A percentile compares a stretch with the other conserved stretches of the same genome.
Conservation (phyloP, 768 basidiomycete species). For the Suillus weaverae region DNA sequence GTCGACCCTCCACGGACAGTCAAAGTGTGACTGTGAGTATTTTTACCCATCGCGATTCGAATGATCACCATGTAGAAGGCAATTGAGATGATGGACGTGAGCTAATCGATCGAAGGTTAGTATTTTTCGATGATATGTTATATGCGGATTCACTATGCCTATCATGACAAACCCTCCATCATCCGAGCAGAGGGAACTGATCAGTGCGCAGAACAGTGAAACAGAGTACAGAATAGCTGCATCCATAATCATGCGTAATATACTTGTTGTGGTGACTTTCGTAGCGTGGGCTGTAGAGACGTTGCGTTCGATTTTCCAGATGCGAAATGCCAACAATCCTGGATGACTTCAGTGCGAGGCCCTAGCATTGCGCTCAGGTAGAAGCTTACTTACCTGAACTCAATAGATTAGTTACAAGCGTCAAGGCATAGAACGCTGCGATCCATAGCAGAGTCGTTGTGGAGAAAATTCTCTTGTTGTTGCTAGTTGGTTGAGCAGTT, state of each 20-base stretch:
- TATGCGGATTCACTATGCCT: slow-evolving; percentile 8
- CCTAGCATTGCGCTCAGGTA: background rate
- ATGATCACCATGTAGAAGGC: slow-evolving; percentile 12
- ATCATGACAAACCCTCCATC: slow-evolving; percentile 6
- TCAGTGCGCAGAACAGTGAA: background rate
- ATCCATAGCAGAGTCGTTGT: background rate
- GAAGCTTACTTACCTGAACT: slow-evolving; percentile 5
- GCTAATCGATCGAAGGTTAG: background rate
- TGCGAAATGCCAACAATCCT: slow-evolving; percentile 9
- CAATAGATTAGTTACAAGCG: slow-evolving; percentile 9
- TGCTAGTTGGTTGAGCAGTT: background rate
- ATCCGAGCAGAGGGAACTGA: slow-evolving; percentile 2
- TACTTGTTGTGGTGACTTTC: background rate
- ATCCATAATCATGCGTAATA: slow-evolving; percentile 8
- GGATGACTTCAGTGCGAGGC: background rate
- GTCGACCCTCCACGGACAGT: background rate
- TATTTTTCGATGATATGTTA: background rate
- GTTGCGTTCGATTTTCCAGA: slow-evolving; percentile 8
- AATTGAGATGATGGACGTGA: slow-evolving; percentile 9
- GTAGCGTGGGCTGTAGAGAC: background rate
- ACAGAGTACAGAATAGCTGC: slow-evolving; percentile 8
- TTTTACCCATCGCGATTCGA: slow-evolving; percentile 6
- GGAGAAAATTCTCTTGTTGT: background rate
- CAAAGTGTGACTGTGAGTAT: background rate
- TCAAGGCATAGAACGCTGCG: slow-evolving; percentile 2